Evolutionary conservation across 148 eudicot genomes (phyloP).

Genomic region (Mesembryanthemum crystallinum): DNA sequence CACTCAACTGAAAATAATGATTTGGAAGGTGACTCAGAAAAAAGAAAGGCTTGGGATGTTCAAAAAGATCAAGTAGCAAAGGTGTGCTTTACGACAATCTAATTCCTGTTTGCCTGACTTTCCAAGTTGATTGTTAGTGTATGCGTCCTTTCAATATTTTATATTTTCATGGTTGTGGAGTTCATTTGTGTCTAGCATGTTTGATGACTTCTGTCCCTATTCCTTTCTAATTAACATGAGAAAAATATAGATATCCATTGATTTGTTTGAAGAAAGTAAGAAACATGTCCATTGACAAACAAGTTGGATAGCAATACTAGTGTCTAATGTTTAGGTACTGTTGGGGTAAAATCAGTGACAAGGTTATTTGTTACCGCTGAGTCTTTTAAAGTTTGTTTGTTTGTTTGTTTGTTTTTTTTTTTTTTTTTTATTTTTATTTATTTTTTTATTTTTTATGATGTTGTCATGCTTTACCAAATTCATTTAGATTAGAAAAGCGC

Average conservation of each 20-base stretch:
- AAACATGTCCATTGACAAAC: not conserved
- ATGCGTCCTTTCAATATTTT: not conserved
- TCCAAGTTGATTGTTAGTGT: not conserved
- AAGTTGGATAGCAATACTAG: not conserved
- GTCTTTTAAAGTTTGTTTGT: no score
- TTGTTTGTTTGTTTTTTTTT: no score
- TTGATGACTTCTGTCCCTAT: not conserved
- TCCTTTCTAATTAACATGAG: not conserved
- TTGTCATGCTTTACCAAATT: not conserved
- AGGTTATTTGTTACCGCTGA: no score
- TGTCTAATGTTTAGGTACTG: not conserved
- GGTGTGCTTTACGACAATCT: conserved; percentile 37
- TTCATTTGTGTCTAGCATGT: conserved; percentile 1
- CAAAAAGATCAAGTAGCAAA: conserved; percentile 34
- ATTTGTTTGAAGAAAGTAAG: not conserved
- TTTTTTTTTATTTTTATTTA: no score
- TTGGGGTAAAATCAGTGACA: not conserved
- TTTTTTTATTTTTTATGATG: no score
- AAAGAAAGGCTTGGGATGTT: conserved; percentile 24
- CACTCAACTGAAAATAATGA: conserved; percentile 14
- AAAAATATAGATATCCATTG: not conserved
- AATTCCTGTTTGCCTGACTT: conserved; percentile 4
- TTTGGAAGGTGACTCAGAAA: conserved; percentile 22
- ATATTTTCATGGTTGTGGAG: not conserved
- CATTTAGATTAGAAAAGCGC: not conserved